phyloP scores from a whole-genome alignment of 2,329 filamentous ascomycete genomes.

The Pseudocercospora crystallina region DNA sequence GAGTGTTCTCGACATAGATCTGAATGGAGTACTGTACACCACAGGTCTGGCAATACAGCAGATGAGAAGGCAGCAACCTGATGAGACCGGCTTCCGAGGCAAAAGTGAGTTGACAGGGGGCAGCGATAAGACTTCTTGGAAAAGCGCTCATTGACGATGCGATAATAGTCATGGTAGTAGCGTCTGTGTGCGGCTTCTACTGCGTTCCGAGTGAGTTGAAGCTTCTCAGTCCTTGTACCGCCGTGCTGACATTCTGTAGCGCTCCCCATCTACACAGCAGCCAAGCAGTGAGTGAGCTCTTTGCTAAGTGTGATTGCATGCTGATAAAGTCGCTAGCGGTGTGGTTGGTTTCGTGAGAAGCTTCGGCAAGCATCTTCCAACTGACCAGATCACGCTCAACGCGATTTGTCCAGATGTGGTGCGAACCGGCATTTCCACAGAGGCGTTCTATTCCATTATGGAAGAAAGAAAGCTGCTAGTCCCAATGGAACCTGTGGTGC shows the following conservation, averaged over 20 bases:
- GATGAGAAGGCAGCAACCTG: slow-evolving; percentile 41
- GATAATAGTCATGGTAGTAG: slow-evolving; percentile 30
- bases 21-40: slow-evolving; percentile 46
- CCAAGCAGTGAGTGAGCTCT: slow-evolving; percentile 36
- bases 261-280: slow-evolving; percentile 45
- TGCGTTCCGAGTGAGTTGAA: slow-evolving; percentile 32
- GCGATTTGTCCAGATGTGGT: slow-evolving; percentile 45
- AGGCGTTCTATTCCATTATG: slow-evolving; percentile 40
- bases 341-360: slow-evolving; percentile 41
- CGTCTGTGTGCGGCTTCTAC: slow-evolving; percentile 47
- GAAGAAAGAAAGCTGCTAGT: slow-evolving; percentile 38
- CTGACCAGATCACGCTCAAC: slow-evolving; percentile 44
- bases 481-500: slow-evolving; percentile 42
- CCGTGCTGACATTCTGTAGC: slow-evolving; percentile 18
- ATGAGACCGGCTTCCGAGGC: slow-evolving; percentile 37
- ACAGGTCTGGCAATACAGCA: slow-evolving; percentile 45
- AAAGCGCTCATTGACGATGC: too few species aligned
- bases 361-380: slow-evolving; percentile 43
- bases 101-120: slow-evolving; percentile 34
- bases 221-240: too few species aligned
- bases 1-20: slow-evolving; percentile 40
- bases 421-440: slow-evolving; percentile 39
- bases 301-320: background rate
- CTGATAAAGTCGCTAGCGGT: slow-evolving; percentile 23
- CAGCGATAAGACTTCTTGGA: background rate